A percentile compares a stretch with the other conserved stretches of the same genome.
Conservation (phyloP, 1,139 yeast species). For the Debaryomyces singareniensis region DNA sequence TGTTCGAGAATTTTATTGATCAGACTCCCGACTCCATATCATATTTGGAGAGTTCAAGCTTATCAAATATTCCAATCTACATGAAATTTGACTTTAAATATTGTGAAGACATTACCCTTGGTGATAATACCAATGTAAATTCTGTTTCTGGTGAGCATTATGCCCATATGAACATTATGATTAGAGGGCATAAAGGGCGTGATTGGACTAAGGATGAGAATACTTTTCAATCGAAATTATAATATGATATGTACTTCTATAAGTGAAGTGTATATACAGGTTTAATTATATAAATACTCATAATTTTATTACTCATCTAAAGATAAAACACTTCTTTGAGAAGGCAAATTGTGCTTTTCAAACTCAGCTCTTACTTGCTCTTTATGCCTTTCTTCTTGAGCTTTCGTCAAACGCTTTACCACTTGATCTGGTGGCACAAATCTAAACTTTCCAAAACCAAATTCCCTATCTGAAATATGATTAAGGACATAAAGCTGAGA, state of each 20-base stretch:
- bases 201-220: constrained; percentile 1
- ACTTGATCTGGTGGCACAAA: constrained; percentile 83
- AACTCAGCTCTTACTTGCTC: constrained; percentile 33
- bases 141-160: constrained; percentile 36
- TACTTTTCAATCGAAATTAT: constrained; percentile 11
- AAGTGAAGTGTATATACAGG: constrained; percentile 3
- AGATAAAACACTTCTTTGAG: constrained; percentile 56
- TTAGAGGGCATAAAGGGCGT: constrained; percentile 40
- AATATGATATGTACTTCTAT: constrained; percentile 4
- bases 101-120: constrained; percentile 45
- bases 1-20: constrained; percentile 49
- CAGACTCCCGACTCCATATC: constrained; percentile 31
- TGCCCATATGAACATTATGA: constrained; percentile 56
- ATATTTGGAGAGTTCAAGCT: constrained; percentile 56
- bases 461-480: constrained; percentile 82
- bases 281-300: constrained; percentile 1
- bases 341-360: constrained; percentile 45
- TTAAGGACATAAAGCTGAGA: constrained; percentile 83
- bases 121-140: constrained; percentile 23
- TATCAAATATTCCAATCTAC: constrained; percentile 50
- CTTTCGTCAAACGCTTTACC: constrained; percentile 63
- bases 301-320: constrained; percentile 41
- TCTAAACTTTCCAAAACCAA: constrained; percentile 81
- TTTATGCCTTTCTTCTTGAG: constrained; percentile 47
- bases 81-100: constrained; percentile 49